Conservation (phyloP, 345 rosid genomes). For the Dimocarpus longan region DNA sequence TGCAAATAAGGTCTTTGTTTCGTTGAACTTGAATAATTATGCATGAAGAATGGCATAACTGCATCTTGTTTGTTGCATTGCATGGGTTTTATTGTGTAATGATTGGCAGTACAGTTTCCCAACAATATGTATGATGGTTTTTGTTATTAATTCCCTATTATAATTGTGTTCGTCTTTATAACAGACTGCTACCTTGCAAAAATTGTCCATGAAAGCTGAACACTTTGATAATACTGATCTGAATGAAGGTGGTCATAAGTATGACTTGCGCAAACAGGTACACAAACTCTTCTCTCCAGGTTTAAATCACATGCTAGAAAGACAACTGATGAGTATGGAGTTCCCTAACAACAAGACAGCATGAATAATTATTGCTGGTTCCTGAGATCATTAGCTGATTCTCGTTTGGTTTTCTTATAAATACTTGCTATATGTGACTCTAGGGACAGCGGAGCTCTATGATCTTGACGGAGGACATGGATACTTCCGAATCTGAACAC, state of each 20-base stretch:
- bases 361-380: not conserved
- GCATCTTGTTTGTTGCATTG: not conserved
- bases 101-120: conserved; percentile 3
- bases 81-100: not conserved
- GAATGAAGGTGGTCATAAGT: conserved; percentile 38
- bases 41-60: not conserved
- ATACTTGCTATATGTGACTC: not conserved
- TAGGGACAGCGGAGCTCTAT: conserved; percentile 58
- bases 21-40: not conserved
- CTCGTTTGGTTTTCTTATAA: not conserved
- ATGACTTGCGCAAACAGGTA: conserved; percentile 63
- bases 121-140: not conserved
- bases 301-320: not conserved
- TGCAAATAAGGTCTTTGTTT: not conserved
- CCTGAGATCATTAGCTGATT: not conserved
- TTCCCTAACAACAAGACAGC: not conserved
- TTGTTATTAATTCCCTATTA: not conserved
- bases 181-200: conserved; percentile 48
- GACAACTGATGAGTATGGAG: not conserved
- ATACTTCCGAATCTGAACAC: conserved; percentile 73
- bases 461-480: conserved; percentile 74
- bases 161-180: conserved; percentile 4
- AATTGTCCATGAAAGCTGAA: conserved; percentile 28
- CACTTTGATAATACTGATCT: conserved; percentile 26
- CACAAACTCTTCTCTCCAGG: not conserved